Evolutionary conservation across 1,284 basidiomycete genomes (phyloP).

Genomic region (Moesziomyces aphidis): DNA sequence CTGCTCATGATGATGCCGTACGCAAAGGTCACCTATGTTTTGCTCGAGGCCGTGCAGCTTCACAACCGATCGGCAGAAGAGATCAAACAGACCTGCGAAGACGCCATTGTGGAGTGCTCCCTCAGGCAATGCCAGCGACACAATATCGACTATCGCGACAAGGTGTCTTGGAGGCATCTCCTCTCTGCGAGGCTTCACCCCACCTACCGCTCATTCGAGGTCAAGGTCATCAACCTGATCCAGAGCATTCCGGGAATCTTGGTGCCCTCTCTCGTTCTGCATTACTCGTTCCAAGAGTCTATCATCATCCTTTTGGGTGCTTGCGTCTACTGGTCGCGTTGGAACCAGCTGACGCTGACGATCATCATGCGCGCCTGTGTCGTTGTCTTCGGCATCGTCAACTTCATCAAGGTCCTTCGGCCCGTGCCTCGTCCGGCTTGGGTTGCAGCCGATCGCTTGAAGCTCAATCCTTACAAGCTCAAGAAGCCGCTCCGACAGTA

Average conservation of each 20-base stretch:
- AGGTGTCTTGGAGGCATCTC: slow-evolving; percentile 27
- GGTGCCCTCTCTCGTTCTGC: slow-evolving; percentile 16
- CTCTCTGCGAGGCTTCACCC: slow-evolving; percentile 23
- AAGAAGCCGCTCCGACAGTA: slow-evolving; percentile 25
- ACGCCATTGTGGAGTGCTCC: slow-evolving; percentile 27
- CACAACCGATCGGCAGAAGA: slow-evolving; percentile 18
- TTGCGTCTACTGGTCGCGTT: slow-evolving; percentile 22
- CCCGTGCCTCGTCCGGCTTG: slow-evolving; percentile 29
- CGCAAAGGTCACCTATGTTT: slow-evolving; percentile 24
- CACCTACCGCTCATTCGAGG: slow-evolving; percentile 25
- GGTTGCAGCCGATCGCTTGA: slow-evolving; percentile 24
- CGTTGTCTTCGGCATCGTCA: slow-evolving; percentile 20
- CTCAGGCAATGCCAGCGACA: slow-evolving; percentile 23
- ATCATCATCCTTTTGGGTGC: slow-evolving; percentile 20
- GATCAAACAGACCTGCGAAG: slow-evolving; percentile 20
- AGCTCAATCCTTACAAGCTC: slow-evolving; percentile 20
- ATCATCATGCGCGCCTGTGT: slow-evolving; percentile 31
- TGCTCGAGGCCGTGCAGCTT: slow-evolving; percentile 19
- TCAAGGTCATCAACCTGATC: slow-evolving; percentile 17
- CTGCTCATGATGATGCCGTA: slow-evolving; percentile 32
- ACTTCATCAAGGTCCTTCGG: slow-evolving; percentile 22
- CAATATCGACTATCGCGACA: slow-evolving; percentile 32
- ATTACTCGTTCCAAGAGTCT: slow-evolving; percentile 20
- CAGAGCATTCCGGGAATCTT: slow-evolving; percentile 21
- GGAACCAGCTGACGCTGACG: slow-evolving; percentile 25